Conservation (phyloP, 805 yeast genomes). For the Wickerhamomyces xylosicus region DNA sequence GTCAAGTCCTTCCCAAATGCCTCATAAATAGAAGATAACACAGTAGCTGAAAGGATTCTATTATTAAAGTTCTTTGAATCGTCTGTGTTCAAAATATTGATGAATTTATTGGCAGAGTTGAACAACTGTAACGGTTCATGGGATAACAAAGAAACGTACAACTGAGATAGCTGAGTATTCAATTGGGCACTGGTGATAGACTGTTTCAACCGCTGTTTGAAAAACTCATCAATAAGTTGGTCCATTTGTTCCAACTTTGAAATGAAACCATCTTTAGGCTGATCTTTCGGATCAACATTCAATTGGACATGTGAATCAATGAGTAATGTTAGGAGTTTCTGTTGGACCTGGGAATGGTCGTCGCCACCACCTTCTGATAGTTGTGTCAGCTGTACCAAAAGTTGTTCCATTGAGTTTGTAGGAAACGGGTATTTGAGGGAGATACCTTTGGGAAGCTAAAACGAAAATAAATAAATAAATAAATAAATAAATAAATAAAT, state of each 20-base stretch:
- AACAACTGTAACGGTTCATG: conserved; percentile 9
- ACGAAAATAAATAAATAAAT: no score
- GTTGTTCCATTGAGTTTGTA: no score
- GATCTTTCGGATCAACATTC: no score
- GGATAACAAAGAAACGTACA: background rate
- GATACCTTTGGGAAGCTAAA: no score
- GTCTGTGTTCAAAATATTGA: conserved; percentile 13
- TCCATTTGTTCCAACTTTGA: background rate
- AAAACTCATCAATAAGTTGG: background rate
- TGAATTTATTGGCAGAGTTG: conserved; percentile 20
- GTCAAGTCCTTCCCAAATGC: conserved; percentile 22
- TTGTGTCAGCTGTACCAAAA: no score
- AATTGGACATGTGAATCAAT: no score
- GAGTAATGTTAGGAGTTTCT: no score
- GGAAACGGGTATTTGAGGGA: no score
- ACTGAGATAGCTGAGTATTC: background rate
- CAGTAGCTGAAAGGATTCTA: conserved; percentile 21
- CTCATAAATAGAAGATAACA: conserved; percentile 22
- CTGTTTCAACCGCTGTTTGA: background rate
- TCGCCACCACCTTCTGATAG: no score
- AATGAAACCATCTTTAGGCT: no score
- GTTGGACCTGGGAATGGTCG: no score
- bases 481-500: no score
- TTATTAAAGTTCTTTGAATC: conserved; percentile 17
- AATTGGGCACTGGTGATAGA: background rate